Conservation (phyloP, 305 asterid species). For the Solanum chacoense region DNA sequence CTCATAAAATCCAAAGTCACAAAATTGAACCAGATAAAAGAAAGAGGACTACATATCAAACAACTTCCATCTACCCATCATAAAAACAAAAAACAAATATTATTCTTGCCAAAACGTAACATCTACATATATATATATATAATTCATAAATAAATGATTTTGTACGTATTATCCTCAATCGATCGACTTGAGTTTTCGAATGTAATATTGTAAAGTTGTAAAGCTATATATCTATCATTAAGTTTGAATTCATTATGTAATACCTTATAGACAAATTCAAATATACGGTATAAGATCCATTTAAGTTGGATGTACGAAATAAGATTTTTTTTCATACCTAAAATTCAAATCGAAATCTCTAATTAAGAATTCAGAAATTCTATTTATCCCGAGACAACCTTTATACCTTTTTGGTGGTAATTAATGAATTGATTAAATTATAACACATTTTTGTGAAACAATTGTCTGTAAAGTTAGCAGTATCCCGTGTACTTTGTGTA, state of each 20-base stretch:
- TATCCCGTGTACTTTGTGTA: not conserved
- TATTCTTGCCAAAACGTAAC: not conserved
- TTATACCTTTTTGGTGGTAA: not conserved
- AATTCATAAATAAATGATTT: not conserved
- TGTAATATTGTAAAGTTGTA: not conserved
- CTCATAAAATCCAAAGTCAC: not conserved
- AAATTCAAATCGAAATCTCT: not conserved
- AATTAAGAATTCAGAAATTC: not conserved
- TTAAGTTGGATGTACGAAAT: too few species aligned
- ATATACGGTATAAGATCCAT: too few species aligned
- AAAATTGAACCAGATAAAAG: not conserved
- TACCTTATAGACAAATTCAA: too few species aligned
- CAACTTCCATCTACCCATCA: not conserved
- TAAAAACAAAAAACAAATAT: not conserved
- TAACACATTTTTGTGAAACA: not conserved
- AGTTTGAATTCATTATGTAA: not conserved
- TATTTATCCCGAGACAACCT: too few species aligned
- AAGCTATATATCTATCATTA: not conserved
- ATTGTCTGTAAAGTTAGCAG: not conserved
- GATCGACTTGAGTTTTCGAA: not conserved
- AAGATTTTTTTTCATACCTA: not conserved
- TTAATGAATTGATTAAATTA: not conserved
- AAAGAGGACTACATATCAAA: not conserved
- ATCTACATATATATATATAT: not conserved
- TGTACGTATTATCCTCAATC: not conserved